phyloP scores from a whole-genome alignment of 2,329 filamentous ascomycete species.

The Ophiosphaerella narmari region DNA sequence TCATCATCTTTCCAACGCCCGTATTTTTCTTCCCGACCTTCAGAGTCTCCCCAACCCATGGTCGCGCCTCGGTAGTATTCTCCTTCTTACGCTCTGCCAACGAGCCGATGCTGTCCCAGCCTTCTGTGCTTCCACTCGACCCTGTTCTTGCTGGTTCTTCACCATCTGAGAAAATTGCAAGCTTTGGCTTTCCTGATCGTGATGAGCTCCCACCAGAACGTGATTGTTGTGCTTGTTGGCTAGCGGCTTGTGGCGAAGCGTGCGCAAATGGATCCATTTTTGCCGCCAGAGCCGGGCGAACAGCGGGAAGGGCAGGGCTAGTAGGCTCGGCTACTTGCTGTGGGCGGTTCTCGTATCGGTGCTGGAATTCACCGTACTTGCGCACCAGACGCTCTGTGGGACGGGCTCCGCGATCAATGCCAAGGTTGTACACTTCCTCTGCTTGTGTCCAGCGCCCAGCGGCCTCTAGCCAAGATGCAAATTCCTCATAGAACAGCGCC shows the following conservation, averaged over 20 bases:
- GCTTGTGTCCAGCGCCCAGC: slow-evolving; percentile 86
- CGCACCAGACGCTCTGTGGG: slow-evolving; percentile 80
- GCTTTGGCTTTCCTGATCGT: slow-evolving; percentile 76
- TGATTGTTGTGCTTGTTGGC: slow-evolving; percentile 67
- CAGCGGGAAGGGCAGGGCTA: slow-evolving; percentile 83
- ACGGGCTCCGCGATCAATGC: slow-evolving; percentile 84
- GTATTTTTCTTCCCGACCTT: slow-evolving; percentile 84
- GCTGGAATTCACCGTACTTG: slow-evolving; percentile 91
- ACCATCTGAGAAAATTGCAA: slow-evolving; percentile 87
- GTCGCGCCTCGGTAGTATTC: slow-evolving; percentile 81
- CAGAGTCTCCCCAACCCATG: slow-evolving; percentile 90
- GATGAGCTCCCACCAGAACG: slow-evolving; percentile 54
- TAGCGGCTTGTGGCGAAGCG: slow-evolving; percentile 55
- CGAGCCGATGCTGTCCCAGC: slow-evolving; percentile 92
- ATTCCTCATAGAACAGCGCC: slow-evolving; percentile 96
- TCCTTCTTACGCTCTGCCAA: slow-evolving; percentile 91
- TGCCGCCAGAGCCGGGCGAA: slow-evolving; percentile 80
- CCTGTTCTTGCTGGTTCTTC: slow-evolving; percentile 60
- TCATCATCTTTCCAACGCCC: slow-evolving; percentile 77
- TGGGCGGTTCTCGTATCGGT: slow-evolving; percentile 71
- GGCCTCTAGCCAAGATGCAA: slow-evolving; percentile 87
- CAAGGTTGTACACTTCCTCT: slow-evolving; percentile 89
- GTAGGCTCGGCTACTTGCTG: slow-evolving; percentile 68
- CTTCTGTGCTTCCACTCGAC: slow-evolving; percentile 65
- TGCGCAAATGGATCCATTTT: slow-evolving; percentile 79